Base-by-base conservation (phyloP, 192 early-diverging fungal genomes). In the Chytriomyces sp. region DNA sequence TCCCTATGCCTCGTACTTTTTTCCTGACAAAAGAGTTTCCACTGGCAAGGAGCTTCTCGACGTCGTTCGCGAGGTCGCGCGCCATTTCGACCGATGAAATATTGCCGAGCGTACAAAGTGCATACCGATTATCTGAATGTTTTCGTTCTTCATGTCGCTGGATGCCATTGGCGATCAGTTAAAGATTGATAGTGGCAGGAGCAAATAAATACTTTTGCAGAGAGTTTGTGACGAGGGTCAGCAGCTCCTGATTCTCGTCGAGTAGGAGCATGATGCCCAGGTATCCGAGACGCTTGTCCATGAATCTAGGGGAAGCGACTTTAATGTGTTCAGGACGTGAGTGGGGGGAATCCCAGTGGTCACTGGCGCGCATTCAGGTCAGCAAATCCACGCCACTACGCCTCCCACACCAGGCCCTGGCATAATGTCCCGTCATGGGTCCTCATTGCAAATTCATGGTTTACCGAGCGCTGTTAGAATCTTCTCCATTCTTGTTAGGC, bases 281-380 rank as follows among this genome's bases (percentile, higher is more conserved):
- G 78, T 99, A 99, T 4, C 95, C 96, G n/a, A 99, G 81, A 61
- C 96, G 89, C 78, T 99, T 99, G 78, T 99, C 98, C 8, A 94
- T 87, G 79, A 96, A 99, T 70, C 89, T 82, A n/a, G 93, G 89
- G 17, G 92, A 94, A 28, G 96, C 98, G 3, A 93, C 96, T 87
- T 49, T 49, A 19, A 2, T 0, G 22, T 49, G 12, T 49, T 19
- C 14, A 12, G 44, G 44, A 19, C 22, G 44, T 49, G 44, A 19
- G 44, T 0, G 44, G 0, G 2, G 44, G 41, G 41, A 19, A 19
- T 7, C 8, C 8, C 7, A 44, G 41, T 7, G 41, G 41, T 7
- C 19, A 22, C 22, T 49, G 12, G 0, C 1, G 12, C 0, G 0
- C 44, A 49, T 12, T 22, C 22, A 22, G 14, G 44, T 22, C 44